phyloP scores from a whole-genome alignment of 768 basidiomycete species.

The Lactifluus pinguis region DNA sequence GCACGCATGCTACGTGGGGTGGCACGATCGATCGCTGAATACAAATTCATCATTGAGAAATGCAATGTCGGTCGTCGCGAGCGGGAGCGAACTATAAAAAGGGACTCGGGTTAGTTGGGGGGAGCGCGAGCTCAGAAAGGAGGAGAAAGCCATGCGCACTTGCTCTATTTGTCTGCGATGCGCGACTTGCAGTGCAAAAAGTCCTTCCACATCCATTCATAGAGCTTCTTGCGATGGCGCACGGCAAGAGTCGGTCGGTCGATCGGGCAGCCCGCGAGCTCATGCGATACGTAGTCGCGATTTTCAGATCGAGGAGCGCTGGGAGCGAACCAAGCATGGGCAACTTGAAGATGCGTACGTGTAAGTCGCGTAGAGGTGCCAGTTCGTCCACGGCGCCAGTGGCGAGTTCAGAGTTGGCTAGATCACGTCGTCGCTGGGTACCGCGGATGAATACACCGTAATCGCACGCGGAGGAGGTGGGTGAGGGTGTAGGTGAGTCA shows the following conservation, averaged over 20 bases:
- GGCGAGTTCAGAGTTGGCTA: too few relatives aligned
- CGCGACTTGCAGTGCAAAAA: constrained; percentile 68
- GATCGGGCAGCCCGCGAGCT: constrained; percentile 77
- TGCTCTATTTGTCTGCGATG: constrained; percentile 46
- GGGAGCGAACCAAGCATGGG: constrained; percentile 89
- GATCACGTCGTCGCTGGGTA: too few relatives aligned
- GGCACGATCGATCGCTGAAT: constrained; percentile 69
- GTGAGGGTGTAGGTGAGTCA: too few relatives aligned
- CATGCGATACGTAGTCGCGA: constrained; percentile 81
- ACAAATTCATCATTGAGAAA: constrained; percentile 84
- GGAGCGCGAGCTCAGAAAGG: neutral
- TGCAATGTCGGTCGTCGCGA: constrained; percentile 76
- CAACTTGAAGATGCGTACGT: constrained; percentile 85
- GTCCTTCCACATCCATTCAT: constrained; percentile 69
- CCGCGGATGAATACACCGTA: too few relatives aligned
- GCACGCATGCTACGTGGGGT: constrained; percentile 62
- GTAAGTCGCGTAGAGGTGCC: constrained; percentile 83
- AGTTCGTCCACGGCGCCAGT: constrained; percentile 78
- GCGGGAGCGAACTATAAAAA: constrained; percentile 53
- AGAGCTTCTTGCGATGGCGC: constrained; percentile 77
- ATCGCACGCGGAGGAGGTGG: too few relatives aligned
- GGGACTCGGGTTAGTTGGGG: neutral
- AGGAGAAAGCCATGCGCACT: constrained; percentile 32
- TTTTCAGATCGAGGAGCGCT: constrained; percentile 83
- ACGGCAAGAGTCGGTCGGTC: constrained; percentile 80